A percentile compares a stretch with the other conserved stretches of the same genome.
These are phyloP conservation scores for Cordyceps tenuipes DNA, from an alignment of 2,329 filamentous ascomycete genomes.

Conservation along the genomic window DNA sequence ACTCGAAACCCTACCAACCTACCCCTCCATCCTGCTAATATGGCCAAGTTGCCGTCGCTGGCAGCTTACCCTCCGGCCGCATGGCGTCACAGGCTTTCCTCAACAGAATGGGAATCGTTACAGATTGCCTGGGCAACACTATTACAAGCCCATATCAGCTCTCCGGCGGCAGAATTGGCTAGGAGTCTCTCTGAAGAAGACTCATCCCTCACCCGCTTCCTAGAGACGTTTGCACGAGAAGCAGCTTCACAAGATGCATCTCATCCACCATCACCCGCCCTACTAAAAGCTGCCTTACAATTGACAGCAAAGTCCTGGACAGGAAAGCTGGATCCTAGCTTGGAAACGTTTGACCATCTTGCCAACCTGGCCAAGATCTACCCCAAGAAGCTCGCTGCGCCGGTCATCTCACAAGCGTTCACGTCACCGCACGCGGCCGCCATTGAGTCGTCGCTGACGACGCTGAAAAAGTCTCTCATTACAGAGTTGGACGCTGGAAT, in stretches of 20 bases:
- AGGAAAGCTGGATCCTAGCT: conserved; percentile 26
- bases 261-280: conserved; percentile 27
- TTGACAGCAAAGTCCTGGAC: conserved; percentile 51
- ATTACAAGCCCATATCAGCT: conserved; percentile 53
- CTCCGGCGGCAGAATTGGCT: conserved; percentile 48
- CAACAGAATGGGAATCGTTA: conserved; percentile 69
- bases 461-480: conserved; percentile 54
- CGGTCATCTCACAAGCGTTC: conserved; percentile 43
- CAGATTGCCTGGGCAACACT: conserved; percentile 69
- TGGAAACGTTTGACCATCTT: conserved; percentile 61
- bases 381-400: conserved; percentile 50
- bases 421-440: conserved; percentile 34
- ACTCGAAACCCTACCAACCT: not conserved
- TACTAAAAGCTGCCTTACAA: conserved; percentile 58
- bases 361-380: conserved; percentile 61
- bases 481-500: conserved; percentile 54
- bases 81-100: conserved; percentile 57
- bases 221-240: conserved; percentile 59
- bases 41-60: conserved; percentile 57
- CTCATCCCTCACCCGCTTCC: conserved; percentile 49
- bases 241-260: conserved; percentile 29
- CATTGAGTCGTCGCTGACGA: conserved; percentile 48
- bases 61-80: conserved; percentile 65
- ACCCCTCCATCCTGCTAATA: conserved; percentile 15
- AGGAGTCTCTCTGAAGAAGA: conserved; percentile 44